Base-by-base conservation (phyloP, 768 basidiomycete genomes). In the Thelephora aurantiotincta region DNA sequence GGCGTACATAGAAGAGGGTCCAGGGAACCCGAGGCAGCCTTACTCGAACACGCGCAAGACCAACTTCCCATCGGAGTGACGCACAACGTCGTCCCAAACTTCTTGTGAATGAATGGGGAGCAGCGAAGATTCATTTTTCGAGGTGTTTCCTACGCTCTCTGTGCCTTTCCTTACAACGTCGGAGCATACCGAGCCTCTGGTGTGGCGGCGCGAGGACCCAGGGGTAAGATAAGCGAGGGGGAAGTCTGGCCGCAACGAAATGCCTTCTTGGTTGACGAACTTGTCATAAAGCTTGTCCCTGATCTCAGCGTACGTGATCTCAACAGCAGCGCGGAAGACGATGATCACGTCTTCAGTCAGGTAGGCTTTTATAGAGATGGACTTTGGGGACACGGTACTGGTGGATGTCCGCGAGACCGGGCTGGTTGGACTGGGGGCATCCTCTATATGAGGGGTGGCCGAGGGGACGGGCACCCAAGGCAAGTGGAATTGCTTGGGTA, bases 231-330 rank as follows among this genome's bases (percentile, higher is more conserved):
- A 71, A 16, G 73, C 75, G 30, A 86, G 61, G 6, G 67, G 69
- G 57, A 86, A 86, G 1, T 67, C 61, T 6, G 69, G 63, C 0
- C 69, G 68, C 19, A 85, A 71, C 11, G 69, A 65, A 37, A 78
- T 53, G 43, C 70, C 71, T 58, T 78, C 80, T 54, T 78, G 73
- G 19, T 69, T 66, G n/a, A 72, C 68, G 56, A 87, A 79, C 55
- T 84, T 85, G 47, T 79, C 74, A 51, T 73, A 72, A 20, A 88
- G 64, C 43, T 73, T 71, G 45, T 64, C 63, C 50, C 78, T 78
- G 13, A 86, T 55, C 41, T 77, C 75, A 14, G 60, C 54, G 48
- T 78, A 71, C n/a, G 69, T 38, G 49, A 68, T 65, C 36, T 67
- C 62, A 51, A 68, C 68, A 11, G 73, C 61, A 6, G 72, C 61